Evolutionary conservation across 2,329 filamentous ascomycete species (phyloP).

Genomic region (Colletotrichum magnum): DNA sequence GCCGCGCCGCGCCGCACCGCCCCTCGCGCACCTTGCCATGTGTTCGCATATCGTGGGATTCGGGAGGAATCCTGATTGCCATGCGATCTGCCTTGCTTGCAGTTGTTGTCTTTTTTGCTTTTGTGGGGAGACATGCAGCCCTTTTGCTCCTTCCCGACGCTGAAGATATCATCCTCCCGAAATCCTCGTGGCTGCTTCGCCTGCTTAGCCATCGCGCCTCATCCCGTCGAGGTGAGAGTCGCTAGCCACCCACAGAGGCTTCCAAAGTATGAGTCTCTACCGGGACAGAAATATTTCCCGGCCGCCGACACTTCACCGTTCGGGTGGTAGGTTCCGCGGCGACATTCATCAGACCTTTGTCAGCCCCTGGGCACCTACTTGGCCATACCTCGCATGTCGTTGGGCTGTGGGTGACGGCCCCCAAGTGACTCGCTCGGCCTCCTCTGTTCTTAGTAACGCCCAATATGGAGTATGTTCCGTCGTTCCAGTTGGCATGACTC

Average conservation of each 20-base stretch:
- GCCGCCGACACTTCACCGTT: too few species aligned
- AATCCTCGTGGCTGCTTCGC: too few species aligned
- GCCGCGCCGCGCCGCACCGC: slow-evolving; percentile 10
- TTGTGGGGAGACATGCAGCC: slow-evolving; percentile 11
- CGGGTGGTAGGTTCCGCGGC: too few species aligned
- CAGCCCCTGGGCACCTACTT: too few species aligned
- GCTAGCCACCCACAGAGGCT: too few species aligned
- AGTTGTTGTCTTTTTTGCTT: slow-evolving; percentile 8
- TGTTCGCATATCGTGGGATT: slow-evolving; percentile 21
- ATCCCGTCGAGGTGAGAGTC: too few species aligned
- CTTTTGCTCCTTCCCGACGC: slow-evolving; percentile 19
- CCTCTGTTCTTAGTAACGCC: background rate
- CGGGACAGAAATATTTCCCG: too few species aligned
- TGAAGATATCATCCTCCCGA: background rate
- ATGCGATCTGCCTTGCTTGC: slow-evolving; percentile 21
- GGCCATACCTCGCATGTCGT: too few species aligned
- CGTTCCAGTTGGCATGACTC: background rate
- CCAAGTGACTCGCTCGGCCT: background rate
- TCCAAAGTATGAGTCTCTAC: too few species aligned
- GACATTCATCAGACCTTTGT: too few species aligned
- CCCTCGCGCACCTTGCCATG: slow-evolving; percentile 2
- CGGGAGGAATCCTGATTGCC: slow-evolving; percentile 17
- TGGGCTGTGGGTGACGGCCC: background rate
- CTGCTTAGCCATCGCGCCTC: too few species aligned
- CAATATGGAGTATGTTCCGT: background rate